Base-by-base conservation (phyloP, 306 rosid species). In the Begonia peltatifolia region DNA sequence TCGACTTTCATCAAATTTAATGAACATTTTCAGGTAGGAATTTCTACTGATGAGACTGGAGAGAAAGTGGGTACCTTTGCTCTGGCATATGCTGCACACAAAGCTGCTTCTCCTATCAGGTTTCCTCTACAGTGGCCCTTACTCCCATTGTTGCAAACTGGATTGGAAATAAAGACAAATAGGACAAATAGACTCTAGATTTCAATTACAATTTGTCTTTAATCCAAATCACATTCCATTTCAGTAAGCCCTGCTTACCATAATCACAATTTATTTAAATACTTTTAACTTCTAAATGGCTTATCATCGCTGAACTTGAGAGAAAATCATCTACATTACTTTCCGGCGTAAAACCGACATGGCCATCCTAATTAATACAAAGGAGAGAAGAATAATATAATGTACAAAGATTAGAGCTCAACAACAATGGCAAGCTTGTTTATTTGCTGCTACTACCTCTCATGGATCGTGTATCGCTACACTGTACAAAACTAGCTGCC, bases 31-130 rank as follows among this genome's bases (percentile, higher is more conserved):
- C 76, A 85, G 97, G 82, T 83, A 56, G 97, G 97, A 68, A 90
- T 90, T 46, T 70, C 87, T 9, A 15, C 70, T 41, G 53, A 75
- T 61, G 87, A 56, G 54, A 70, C 82, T 0, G 87, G 86, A 15
- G 97, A 83, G 83, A 85, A 79, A 61, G 95, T 90, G 18, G 97
- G 97, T 18, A 76, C 95, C 1, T 78, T 90, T 47, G 97, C 95
- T 61, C 71, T 85, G 80, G 86, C 97, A 36, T 85, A 90, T 66
- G 97, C 97, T 25, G 94, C 95, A 3, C 97, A 90, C 56, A 85
- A 85, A 66, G 95, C 95, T 35, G 94, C 97, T 54, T 90, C 97
- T 46, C 97, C 95, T 1, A 85, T 85, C 55, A 82, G 95, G 75
- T 90, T 83, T 69, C 97, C 97, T 62, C 95, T 2, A 90, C 95